Percentiles rank a stretch among this genome's conserved stretches.
phyloP scores from a whole-genome alignment of 169 alveolate genomes.

The Toxoplasma gondii region DNA sequence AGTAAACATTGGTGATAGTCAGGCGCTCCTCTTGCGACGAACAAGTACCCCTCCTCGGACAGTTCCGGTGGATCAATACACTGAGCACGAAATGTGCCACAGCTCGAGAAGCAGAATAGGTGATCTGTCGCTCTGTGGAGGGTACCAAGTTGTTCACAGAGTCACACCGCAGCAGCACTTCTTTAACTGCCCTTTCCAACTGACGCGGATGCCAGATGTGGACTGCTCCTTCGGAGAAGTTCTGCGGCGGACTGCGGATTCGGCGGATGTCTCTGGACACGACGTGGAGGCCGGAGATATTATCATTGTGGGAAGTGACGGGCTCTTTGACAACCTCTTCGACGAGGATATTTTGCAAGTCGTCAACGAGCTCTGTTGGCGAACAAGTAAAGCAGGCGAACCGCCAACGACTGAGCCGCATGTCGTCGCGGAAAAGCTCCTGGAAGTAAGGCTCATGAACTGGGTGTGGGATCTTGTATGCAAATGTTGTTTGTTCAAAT shows the following conservation, averaged over 20 bases:
- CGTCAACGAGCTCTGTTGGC: conserved; percentile 69
- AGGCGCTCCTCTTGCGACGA: conserved; percentile 70
- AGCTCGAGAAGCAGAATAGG: not conserved
- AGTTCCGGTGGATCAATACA: not conserved
- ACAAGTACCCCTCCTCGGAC: conserved; percentile 55
- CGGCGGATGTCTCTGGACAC: conserved; percentile 72
- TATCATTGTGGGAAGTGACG: conserved; percentile 83
- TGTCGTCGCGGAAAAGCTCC: conserved; percentile 60
- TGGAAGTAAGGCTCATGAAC: conserved; percentile 24
- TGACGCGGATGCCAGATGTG: conserved; percentile 80
- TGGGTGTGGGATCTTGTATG: not conserved
- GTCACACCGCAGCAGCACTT: conserved; percentile 80
- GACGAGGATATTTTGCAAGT: conserved; percentile 80
- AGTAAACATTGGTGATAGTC: conserved; percentile 77
- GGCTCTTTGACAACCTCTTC: conserved; percentile 83
- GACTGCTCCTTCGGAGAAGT: conserved; percentile 74
- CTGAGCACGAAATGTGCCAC: not conserved
- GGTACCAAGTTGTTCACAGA: conserved; percentile 73
- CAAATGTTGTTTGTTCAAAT: not conserved
- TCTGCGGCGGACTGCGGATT: conserved; percentile 71
- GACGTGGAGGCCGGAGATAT: conserved; percentile 79
- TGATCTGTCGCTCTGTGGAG: conserved; percentile 41
- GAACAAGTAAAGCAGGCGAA: conserved; percentile 21
- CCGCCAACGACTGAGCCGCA: conserved; percentile 56
- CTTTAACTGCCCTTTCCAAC: conserved; percentile 83